Evolutionary conservation across 306 rosid genomes (phyloP).

Genomic region (Gleditsia sinensis): DNA sequence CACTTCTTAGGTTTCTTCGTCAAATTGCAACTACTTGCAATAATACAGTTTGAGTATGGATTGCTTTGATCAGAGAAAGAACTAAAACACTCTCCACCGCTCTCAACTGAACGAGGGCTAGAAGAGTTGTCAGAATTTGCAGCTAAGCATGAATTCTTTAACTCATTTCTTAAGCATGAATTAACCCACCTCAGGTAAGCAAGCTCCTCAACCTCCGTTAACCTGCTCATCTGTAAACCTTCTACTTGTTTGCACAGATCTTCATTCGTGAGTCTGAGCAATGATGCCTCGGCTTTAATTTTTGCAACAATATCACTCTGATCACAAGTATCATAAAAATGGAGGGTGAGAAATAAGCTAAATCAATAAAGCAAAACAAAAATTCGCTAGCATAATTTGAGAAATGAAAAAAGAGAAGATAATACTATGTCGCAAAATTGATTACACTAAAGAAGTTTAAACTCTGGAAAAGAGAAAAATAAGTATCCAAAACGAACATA

Average conservation of each 20-base stretch:
- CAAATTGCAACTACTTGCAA: slow-evolving; percentile 61
- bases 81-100: slow-evolving; percentile 52
- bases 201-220: slow-evolving; percentile 96
- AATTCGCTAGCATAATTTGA: neutral
- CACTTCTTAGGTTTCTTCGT: slow-evolving; percentile 83
- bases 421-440: neutral
- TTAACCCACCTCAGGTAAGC: slow-evolving; percentile 98
- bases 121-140: slow-evolving; percentile 56
- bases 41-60: slow-evolving; percentile 43
- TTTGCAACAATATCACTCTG: slow-evolving; percentile 82
- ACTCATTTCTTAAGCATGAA: slow-evolving; percentile 82
- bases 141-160: slow-evolving; percentile 69
- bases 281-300: slow-evolving; percentile 85
- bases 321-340: slow-evolving; percentile 13
- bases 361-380: slow-evolving; percentile 13
- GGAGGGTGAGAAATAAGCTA: neutral
- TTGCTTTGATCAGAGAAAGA: slow-evolving; percentile 57
- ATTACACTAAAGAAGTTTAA: neutral
- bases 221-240: slow-evolving; percentile 86
- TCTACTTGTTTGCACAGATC: slow-evolving; percentile 97
- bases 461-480: neutral
- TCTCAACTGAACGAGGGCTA: slow-evolving; percentile 57
- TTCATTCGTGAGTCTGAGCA: slow-evolving; percentile 80
- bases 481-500: neutral
- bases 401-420: neutral